Conservation (phyloP, 2,329 filamentous ascomycete genomes). For the Diaporthe humulicola region DNA sequence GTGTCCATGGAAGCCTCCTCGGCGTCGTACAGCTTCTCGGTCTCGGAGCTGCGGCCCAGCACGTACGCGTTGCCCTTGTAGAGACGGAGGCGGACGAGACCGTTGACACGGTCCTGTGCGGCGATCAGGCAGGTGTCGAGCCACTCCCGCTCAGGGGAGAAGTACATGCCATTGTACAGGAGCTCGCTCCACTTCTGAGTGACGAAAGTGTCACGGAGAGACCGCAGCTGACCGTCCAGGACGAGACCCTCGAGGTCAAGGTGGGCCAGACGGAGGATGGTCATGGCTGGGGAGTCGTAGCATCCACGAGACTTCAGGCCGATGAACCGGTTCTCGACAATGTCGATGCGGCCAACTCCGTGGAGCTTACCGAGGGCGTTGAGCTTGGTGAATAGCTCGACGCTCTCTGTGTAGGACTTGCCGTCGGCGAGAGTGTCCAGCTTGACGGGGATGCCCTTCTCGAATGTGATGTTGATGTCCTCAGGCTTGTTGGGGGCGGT, state of each 20-base stretch:
- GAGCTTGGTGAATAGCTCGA: constrained; percentile 79
- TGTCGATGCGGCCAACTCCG: constrained; percentile 86
- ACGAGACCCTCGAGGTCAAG: constrained; percentile 63
- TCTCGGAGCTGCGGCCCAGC: constrained; percentile 58
- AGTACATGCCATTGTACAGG: constrained; percentile 61
- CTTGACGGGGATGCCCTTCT: constrained; percentile 79
- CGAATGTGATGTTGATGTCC: constrained; percentile 79
- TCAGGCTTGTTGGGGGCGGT: constrained; percentile 78
- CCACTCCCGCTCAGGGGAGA: constrained; percentile 68
- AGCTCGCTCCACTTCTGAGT: constrained; percentile 63
- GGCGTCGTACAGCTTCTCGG: constrained; percentile 65
- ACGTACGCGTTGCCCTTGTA: constrained; percentile 61
- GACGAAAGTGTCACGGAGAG: constrained; percentile 70
- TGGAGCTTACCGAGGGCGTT: constrained; percentile 80
- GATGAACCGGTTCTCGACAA: constrained; percentile 72
- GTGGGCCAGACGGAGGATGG: constrained; percentile 55
- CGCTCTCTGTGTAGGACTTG: constrained; percentile 75
- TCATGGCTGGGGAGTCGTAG: constrained; percentile 77
- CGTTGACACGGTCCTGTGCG: constrained; percentile 66
- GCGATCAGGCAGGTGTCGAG: constrained; percentile 74
- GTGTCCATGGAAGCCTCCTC: constrained; percentile 61
- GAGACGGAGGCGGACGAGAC: constrained; percentile 48
- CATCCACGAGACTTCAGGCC: constrained; percentile 85
- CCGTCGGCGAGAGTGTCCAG: constrained; percentile 58
- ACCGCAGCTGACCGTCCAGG: constrained; percentile 70